Conservation (phyloP, 2,329 filamentous ascomycete species). For the Alternaria sp. region DNA sequence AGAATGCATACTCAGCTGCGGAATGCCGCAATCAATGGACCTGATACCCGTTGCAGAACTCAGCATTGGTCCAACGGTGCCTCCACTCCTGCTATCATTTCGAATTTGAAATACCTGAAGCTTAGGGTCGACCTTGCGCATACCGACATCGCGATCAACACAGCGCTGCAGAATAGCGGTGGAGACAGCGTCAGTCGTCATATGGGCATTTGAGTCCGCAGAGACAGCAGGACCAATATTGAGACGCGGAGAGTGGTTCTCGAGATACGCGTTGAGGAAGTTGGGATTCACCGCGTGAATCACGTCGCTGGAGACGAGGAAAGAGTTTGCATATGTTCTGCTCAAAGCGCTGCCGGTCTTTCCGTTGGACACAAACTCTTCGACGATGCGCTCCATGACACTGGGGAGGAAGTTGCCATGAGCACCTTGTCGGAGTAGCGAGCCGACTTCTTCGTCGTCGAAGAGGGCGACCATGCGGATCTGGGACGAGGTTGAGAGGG, state of each 20-base stretch:
- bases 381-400: constrained; percentile 80
- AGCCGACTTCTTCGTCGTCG: constrained; percentile 96
- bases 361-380: constrained; percentile 61
- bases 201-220: constrained; percentile 88
- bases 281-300: constrained; percentile 95
- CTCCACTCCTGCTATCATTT: constrained; percentile 87
- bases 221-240: constrained; percentile 86
- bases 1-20: constrained; percentile 93
- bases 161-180: constrained; percentile 80
- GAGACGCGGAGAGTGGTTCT: constrained; percentile 83
- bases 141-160: constrained; percentile 66
- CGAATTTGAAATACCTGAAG: constrained; percentile 93
- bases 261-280: constrained; percentile 82
- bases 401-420: constrained; percentile 85
- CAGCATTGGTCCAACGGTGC: constrained; percentile 93
- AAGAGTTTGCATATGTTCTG: constrained; percentile 88
- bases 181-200: constrained; percentile 91
- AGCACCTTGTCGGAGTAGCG: constrained; percentile 86
- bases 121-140: constrained; percentile 54
- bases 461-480: constrained; percentile 94
- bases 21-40: constrained; percentile 85
- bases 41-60: constrained; percentile 80
- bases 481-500: constrained; percentile 64
- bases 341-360: constrained; percentile 65
- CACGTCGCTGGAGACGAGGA: constrained; percentile 91